These are phyloP conservation scores for Trichoderma semiorbis DNA, from an alignment of 2,329 filamentous ascomycete genomes.

Conservation along the genomic window DNA sequence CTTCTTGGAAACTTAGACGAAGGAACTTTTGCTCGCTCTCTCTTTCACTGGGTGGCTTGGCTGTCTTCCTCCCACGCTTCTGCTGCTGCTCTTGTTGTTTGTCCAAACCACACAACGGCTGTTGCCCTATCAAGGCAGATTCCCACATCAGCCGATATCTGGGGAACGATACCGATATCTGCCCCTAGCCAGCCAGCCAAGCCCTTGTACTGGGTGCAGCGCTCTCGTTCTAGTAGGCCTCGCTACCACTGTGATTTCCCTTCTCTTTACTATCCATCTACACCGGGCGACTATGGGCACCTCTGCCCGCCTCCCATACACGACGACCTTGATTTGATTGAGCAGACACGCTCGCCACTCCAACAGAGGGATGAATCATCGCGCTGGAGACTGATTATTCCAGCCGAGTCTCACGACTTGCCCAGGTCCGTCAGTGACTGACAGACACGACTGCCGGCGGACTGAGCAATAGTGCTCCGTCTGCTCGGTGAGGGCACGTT, in stretches of 20 bases:
- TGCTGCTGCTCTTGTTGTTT: constrained; percentile 13
- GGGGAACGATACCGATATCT: constrained; percentile 23
- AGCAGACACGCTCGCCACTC: constrained; percentile 31
- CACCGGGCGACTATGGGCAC: constrained; percentile 36
- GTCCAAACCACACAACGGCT: constrained; percentile 10
- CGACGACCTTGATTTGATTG: constrained; percentile 34
- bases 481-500: constrained; percentile 31
- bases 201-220: constrained; percentile 14
- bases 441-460: constrained; percentile 34
- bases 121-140: constrained; percentile 22
- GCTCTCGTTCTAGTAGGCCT: constrained; percentile 11
- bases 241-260: constrained; percentile 10
- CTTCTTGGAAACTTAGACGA: constrained; percentile 36
- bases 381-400: constrained; percentile 34
- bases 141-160: constrained; percentile 23
- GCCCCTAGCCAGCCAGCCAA: constrained; percentile 5
- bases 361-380: constrained; percentile 36
- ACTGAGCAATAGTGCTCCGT: constrained; percentile 31
- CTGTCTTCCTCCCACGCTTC: constrained; percentile 19
- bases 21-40: constrained; percentile 41
- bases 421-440: constrained; percentile 37
- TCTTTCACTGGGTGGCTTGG: constrained; percentile 34
- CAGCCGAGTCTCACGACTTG: constrained; percentile 38
- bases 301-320: constrained; percentile 33
- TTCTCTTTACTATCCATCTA: constrained; percentile 15